Percentiles rank a stretch among this genome's conserved stretches.
Conservation (phyloP, 768 basidiomycete genomes). For the Rhodotorula sphaerocarpa region DNA sequence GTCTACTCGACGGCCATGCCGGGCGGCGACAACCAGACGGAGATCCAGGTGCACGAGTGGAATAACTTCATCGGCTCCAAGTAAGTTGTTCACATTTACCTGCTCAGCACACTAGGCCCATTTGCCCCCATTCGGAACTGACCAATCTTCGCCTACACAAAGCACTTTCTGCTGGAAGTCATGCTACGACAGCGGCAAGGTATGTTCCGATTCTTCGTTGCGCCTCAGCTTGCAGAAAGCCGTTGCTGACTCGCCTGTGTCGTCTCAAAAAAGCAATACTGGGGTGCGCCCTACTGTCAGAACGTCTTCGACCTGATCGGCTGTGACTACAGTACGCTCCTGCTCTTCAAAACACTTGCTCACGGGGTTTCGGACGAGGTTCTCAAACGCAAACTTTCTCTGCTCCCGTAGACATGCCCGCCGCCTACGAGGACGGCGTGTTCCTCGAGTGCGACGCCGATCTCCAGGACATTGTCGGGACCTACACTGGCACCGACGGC, state of each 20-base stretch:
- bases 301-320: constrained; percentile 27
- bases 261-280: neutral
- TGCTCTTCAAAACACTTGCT: no score
- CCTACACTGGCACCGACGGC: constrained; percentile 16
- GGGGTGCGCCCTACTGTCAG: constrained; percentile 17
- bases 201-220: no score
- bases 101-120: no score
- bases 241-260: no score
- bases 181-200: constrained; percentile 43
- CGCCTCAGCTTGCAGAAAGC: no score
- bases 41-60: constrained; percentile 43
- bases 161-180: constrained; percentile 61
- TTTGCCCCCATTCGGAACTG: no score
- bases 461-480: constrained; percentile 23
- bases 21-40: constrained; percentile 22
- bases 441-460: constrained; percentile 26
- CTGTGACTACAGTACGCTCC: constrained; percentile 27
- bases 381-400: no score
- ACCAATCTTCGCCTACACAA: constrained; percentile 49
- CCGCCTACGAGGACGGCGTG: constrained; percentile 20
- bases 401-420: constrained; percentile 11
- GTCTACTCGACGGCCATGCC: constrained; percentile 8
- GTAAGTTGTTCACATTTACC: no score
- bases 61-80: constrained; percentile 22
- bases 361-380: no score